These are phyloP conservation scores for Tilletia indica DNA, from an alignment of 1,284 basidiomycete species.

Conservation along the genomic window DNA sequence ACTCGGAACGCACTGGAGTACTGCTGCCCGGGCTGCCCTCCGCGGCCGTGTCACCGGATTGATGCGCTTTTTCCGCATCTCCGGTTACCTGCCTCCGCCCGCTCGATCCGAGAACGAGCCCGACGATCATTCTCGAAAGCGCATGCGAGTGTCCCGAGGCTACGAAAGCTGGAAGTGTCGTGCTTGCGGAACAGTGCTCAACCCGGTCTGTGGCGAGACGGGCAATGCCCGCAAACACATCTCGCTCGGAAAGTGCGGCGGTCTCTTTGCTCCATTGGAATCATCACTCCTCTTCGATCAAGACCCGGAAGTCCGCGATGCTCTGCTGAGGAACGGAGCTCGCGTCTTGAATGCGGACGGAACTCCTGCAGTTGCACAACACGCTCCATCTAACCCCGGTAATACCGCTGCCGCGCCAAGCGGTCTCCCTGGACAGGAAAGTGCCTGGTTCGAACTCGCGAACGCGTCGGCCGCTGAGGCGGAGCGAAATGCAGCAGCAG, in stretches of 20 bases:
- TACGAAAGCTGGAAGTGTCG: conserved; percentile 16
- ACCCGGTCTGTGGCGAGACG: conserved; percentile 15
- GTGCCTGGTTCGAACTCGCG: too few species aligned
- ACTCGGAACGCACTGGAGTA: background rate
- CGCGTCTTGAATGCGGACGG: background rate
- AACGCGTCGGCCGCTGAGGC: too few species aligned
- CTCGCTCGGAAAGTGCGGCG: conserved; percentile 11
- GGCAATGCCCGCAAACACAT: conserved; percentile 16
- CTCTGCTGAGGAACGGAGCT: background rate
- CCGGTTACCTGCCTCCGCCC: background rate
- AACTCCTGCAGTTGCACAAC: background rate
- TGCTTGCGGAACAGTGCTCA: conserved; percentile 1
- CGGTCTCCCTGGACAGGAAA: too few species aligned
- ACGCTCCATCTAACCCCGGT: too few species aligned
- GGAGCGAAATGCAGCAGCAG: too few species aligned
- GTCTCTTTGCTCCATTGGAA: background rate
- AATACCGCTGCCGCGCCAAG: too few species aligned
- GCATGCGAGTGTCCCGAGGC: conserved; percentile 1
- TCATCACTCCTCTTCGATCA: background rate
- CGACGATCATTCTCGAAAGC: background rate
- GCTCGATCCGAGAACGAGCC: background rate
- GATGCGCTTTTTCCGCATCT: conserved; percentile 12
- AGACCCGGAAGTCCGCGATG: conserved; percentile 8
- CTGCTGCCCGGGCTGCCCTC: background rate
- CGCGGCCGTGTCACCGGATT: background rate